phyloP scores from a whole-genome alignment of 1,284 basidiomycete species.

The Irpex rosettiformis region DNA sequence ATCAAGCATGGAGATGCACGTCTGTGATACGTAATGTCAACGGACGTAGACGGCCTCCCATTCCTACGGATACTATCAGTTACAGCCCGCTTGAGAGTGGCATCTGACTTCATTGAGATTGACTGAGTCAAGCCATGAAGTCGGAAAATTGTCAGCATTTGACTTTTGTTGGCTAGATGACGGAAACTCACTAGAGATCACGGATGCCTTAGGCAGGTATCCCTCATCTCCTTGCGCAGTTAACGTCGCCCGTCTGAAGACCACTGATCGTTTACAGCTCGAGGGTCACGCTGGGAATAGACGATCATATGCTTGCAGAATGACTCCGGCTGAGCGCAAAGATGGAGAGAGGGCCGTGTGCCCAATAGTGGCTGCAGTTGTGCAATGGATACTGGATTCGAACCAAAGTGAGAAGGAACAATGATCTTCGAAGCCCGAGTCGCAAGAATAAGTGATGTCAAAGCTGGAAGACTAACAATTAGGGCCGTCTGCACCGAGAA shows the following conservation, averaged over 20 bases:
- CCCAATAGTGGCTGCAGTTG: conserved; percentile 33
- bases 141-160: conserved; percentile 48
- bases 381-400: conserved; percentile 44
- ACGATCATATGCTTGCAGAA: conserved; percentile 42
- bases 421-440: conserved; percentile 39
- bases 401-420: conserved; percentile 48
- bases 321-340: conserved; percentile 47
- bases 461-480: conserved; percentile 29
- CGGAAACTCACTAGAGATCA: conserved; percentile 56
- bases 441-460: conserved; percentile 19
- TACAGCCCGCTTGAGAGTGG: conserved; percentile 79
- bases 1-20: no score
- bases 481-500: conserved; percentile 47
- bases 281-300: conserved; percentile 60
- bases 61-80: no score
- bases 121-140: conserved; percentile 77
- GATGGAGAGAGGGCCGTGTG: conserved; percentile 53
- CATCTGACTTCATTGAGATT: conserved; percentile 84
- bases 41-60: no score
- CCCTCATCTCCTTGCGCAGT: conserved; percentile 94
- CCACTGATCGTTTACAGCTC: conserved; percentile 43
- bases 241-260: conserved; percentile 55
- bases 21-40: no score
- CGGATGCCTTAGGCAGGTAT: conserved; percentile 91
- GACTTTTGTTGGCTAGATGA: no score